A percentile compares a stretch with the other conserved stretches of the same genome.
Evolutionary conservation across 1,139 yeast genomes (phyloP).

Genomic region (Diutina mesorugosa): DNA sequence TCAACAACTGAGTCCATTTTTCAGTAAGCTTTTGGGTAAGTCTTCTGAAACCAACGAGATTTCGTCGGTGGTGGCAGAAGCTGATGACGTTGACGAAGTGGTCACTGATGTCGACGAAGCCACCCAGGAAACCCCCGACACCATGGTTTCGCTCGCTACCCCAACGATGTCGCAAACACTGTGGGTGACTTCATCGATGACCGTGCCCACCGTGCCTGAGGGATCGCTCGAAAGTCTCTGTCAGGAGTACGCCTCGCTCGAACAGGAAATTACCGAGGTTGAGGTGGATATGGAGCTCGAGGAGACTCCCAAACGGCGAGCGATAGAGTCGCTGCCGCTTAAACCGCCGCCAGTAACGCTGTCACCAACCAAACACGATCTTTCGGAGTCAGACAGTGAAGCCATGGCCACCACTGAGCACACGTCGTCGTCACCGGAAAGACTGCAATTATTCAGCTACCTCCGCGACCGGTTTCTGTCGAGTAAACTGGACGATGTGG

Average conservation of each 20-base stretch:
- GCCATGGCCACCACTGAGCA: not conserved
- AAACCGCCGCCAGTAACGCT: not conserved
- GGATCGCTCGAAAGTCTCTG: not conserved
- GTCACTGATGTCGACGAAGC: not conserved
- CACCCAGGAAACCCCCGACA: not conserved
- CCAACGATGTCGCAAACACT: not conserved
- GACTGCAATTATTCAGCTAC: not conserved
- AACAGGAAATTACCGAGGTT: not conserved
- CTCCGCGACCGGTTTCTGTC: not conserved
- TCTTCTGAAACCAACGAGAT: not conserved
- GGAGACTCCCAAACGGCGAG: not conserved
- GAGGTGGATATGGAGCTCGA: not conserved
- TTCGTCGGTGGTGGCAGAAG: not conserved
- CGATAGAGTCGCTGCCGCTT: not conserved
- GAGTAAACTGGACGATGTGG: not conserved
- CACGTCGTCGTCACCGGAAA: not conserved
- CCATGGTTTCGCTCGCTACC: not conserved
- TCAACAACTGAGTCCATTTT: not conserved
- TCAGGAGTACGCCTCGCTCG: not conserved
- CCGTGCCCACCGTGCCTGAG: not conserved
- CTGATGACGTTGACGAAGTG: not conserved
- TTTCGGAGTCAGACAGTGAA: not conserved
- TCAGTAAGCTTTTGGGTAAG: not conserved
- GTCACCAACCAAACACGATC: not conserved
- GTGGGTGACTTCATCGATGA: not conserved